Conservation (phyloP, 73 alveolate species). For the Paramecium pentaurelia region DNA sequence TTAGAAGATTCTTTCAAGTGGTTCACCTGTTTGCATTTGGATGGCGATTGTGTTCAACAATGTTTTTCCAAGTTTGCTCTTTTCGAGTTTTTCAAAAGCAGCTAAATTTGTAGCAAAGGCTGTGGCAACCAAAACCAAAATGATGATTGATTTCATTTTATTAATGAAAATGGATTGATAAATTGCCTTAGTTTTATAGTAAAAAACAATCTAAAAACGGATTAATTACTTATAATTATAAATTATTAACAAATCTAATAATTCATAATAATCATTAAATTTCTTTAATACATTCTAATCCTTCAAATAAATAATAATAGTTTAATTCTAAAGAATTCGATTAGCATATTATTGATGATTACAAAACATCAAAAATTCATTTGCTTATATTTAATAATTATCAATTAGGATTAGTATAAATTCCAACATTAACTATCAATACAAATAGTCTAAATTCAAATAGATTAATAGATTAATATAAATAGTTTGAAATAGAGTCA, state of each 20-base stretch:
- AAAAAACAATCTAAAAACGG: background rate
- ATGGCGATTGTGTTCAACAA: conserved; percentile 43
- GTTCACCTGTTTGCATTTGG: conserved; percentile 48
- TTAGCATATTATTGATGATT: too few species aligned
- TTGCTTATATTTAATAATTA: too few species aligned
- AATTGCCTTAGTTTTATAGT: background rate
- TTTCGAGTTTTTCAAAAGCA: background rate
- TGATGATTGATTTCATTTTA: conserved; percentile 12
- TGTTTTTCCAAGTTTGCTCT: conserved; percentile 27
- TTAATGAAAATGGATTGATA: background rate
- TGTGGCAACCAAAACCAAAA: conserved; percentile 24
- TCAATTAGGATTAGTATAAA: background rate
- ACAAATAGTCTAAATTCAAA: background rate
- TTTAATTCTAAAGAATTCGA: too few species aligned
- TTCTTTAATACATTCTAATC: background rate
- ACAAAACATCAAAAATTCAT: too few species aligned
- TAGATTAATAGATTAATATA: background rate
- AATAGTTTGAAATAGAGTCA: background rate
- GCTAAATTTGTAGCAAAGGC: conserved; percentile 27
- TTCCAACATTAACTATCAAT: background rate
- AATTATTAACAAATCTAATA: background rate
- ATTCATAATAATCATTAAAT: background rate
- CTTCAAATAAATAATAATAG: background rate
- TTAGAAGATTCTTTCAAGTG: conserved; percentile 49
- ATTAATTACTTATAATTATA: background rate